These are phyloP conservation scores for Pyrenophora seminiperda DNA, from an alignment of 2,329 filamentous ascomycete genomes.

Conservation along the genomic window DNA sequence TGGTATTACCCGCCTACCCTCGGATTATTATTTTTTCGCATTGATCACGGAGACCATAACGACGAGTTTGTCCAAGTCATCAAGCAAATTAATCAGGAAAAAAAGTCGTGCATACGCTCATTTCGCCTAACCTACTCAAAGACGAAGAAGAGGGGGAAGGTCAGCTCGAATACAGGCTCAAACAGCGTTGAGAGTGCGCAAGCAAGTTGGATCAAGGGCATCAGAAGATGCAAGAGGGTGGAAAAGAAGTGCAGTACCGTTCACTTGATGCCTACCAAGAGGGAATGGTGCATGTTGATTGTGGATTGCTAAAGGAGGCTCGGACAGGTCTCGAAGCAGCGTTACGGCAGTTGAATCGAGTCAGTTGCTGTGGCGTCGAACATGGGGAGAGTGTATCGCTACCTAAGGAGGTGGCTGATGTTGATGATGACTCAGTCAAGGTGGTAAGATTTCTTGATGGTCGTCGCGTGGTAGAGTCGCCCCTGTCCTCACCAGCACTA, in stretches of 20 bases:
- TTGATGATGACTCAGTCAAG: conserved; percentile 2
- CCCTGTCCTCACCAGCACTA: not conserved
- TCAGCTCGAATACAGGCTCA: conserved; percentile 7
- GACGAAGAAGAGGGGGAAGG: not conserved
- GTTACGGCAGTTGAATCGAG: conserved; percentile 1
- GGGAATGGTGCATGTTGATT: conserved; percentile 1
- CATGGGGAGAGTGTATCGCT: not conserved
- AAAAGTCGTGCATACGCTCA: conserved; percentile 9
- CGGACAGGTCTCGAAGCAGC: conserved; percentile 1
- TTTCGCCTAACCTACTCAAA: conserved; percentile 1
- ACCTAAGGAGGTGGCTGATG: not conserved
- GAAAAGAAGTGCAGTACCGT: not conserved
- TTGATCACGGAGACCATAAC: conserved; percentile 24
- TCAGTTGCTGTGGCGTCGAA: not conserved
- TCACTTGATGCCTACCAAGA: conserved; percentile 2
- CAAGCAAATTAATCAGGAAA: not conserved
- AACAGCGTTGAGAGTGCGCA: conserved; percentile 15
- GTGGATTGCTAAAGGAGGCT: not conserved
- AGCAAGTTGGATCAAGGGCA: not conserved
- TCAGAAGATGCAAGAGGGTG: not conserved
- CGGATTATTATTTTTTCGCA: conserved; percentile 23
- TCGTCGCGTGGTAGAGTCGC: not conserved
- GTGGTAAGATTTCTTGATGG: conserved; percentile 3
- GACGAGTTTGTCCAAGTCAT: conserved; percentile 25
- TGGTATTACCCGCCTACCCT: conserved; percentile 4